phyloP scores from a whole-genome alignment of 306 rosid species.

The Gastrolobium villosum region DNA sequence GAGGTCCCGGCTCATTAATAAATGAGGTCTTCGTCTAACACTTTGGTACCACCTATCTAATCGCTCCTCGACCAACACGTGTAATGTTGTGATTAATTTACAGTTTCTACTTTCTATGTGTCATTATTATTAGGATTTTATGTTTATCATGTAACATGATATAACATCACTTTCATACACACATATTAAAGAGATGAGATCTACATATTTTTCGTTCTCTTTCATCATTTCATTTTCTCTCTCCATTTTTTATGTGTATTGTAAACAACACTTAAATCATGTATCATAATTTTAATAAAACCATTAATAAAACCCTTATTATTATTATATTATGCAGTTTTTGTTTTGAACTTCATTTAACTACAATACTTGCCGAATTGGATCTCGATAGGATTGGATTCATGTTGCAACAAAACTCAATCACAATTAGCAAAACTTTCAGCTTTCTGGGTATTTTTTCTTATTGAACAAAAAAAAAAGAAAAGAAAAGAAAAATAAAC shows the following conservation, averaged over 20 bases:
- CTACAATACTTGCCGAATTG: not conserved
- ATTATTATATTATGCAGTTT: conserved; percentile 8
- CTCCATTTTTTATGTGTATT: too few relatives aligned
- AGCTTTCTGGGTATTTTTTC: conserved; percentile 33
- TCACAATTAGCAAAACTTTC: conserved; percentile 10
- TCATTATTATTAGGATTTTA: conserved; percentile 4
- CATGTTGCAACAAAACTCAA: not conserved
- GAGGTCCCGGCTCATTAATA: too few relatives aligned
- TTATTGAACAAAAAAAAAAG: conserved; percentile 9
- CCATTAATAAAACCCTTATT: too few relatives aligned
- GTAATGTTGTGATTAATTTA: conserved; percentile 28
- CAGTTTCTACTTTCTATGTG: conserved; percentile 7
- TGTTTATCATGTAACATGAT: too few relatives aligned
- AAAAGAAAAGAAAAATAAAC: not conserved
- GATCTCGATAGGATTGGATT: not conserved
- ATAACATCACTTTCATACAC: too few relatives aligned
- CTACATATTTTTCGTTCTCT: too few relatives aligned
- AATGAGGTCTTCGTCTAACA: too few relatives aligned
- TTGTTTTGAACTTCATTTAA: conserved; percentile 34
- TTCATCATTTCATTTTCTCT: too few relatives aligned
- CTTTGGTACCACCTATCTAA: conserved; percentile 19
- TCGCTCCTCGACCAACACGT: conserved; percentile 34
- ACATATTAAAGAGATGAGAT: too few relatives aligned
- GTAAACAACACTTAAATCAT: too few relatives aligned
- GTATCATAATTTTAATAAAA: too few relatives aligned